Base-by-base conservation (phyloP, 352 stramenopile species). In the Pythium phragmitis region DNA sequence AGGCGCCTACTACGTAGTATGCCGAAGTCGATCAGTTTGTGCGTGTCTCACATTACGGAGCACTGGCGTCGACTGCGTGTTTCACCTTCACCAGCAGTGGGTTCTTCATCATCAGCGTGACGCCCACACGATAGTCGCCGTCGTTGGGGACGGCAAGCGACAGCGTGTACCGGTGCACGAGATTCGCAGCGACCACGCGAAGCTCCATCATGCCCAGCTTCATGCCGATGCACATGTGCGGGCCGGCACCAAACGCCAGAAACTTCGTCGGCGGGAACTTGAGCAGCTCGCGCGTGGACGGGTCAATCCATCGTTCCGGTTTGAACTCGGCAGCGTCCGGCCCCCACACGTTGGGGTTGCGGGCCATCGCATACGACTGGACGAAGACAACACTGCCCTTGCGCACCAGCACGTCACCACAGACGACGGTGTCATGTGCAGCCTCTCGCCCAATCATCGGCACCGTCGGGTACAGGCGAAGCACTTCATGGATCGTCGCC, bases 391-490 rank as follows among this genome's bases (percentile, higher is more conserved):
- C 14, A 13, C 45, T 33, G 14, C 50, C 50, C 33, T 57, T 57
- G 9, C 26, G 50, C 16, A 57, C 26, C 19, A 37, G 45, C 26
- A 37, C 34, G 33, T 9, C 66, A n/a, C 75, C 72, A 21, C 21
- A 21, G 9, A 91, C 62, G 39, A 74, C 73, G 17, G 81, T 88
- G 50, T 92, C 85, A 4, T 75, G 50, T n/a, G 79, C 77, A 19
- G 73, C 77, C 54, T 87, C 66, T 51, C 87, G 87, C 17, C 70
- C 68, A 16, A 79, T 87, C 19, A 81, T 54, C 2, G 87, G 85
- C 7, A 90, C 63, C 19, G 76, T 30, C 37, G 87, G 81, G 57
- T 87, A 86, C 36, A 94, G 55, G 0, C 87, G 78, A 42, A 94
- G 57, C 13, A 73, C 84, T 60, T 95, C 86, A 5, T 70, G 70